Percentiles rank a stretch among this genome's conserved stretches.
These are phyloP conservation scores for Amanita rimosa DNA, from an alignment of 768 basidiomycete species.

Conservation along the genomic window DNA sequence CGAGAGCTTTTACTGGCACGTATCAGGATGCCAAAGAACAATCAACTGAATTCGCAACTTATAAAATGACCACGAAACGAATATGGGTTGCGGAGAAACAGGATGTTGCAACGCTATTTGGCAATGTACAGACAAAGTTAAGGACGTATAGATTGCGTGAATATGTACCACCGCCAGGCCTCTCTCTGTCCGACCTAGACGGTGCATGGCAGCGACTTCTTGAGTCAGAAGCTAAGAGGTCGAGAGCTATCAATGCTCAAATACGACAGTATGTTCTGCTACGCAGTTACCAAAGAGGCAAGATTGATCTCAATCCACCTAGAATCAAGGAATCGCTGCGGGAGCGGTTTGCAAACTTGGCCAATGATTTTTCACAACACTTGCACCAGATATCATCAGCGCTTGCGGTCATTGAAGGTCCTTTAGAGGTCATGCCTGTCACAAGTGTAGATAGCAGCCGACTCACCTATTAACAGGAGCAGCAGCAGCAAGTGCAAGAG, in stretches of 20 bases:
- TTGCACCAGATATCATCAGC: constrained; percentile 58
- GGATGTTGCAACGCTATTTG: constrained; percentile 78
- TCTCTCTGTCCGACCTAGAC: constrained; percentile 66
- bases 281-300: constrained; percentile 2
- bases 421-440: constrained; percentile 45
- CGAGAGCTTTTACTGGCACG: constrained; percentile 53
- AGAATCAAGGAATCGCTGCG: constrained; percentile 79
- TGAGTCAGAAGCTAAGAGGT: constrained; percentile 63
- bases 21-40: constrained; percentile 77
- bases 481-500: constrained; percentile 55
- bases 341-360: constrained; percentile 65
- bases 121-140: constrained; percentile 90
- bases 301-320: background rate
- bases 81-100: constrained; percentile 85
- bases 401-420: constrained; percentile 64
- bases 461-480: constrained; percentile 33
- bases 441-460: background rate
- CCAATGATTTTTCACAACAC: constrained; percentile 64
- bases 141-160: constrained; percentile 80
- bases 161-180: constrained; percentile 69
- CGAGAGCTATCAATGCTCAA: constrained; percentile 77
- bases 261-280: constrained; percentile 61
- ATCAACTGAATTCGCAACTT: constrained; percentile 57
- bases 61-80: constrained; percentile 81
- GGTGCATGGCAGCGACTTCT: constrained; percentile 65